Evolutionary conservation across 2,329 filamentous ascomycete species (phyloP).

Genomic region (Madurella mycetomatis): DNA sequence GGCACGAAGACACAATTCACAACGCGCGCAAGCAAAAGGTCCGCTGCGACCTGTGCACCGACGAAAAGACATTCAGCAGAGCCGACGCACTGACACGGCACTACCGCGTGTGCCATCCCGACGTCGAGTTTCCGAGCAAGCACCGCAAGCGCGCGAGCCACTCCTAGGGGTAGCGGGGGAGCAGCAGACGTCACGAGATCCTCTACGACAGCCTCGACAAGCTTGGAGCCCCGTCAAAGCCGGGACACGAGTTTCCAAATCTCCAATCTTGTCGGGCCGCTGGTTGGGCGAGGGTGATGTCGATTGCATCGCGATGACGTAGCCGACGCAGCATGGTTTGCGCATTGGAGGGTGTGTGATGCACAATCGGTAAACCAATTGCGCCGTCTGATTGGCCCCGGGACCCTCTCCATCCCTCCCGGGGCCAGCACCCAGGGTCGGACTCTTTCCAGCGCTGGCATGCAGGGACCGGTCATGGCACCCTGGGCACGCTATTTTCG

Average conservation of each 20-base stretch:
- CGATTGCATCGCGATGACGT: slow-evolving; percentile 25
- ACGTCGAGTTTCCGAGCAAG: slow-evolving; percentile 74
- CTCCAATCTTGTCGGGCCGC: neutral
- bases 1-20: slow-evolving; percentile 97
- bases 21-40: slow-evolving; percentile 93
- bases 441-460: slow-evolving; percentile 11
- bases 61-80: slow-evolving; percentile 95
- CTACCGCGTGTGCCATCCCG: slow-evolving; percentile 89
- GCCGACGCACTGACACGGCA: slow-evolving; percentile 93
- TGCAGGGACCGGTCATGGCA: slow-evolving; percentile 22
- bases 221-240: too few relatives aligned
- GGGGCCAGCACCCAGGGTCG: slow-evolving; percentile 22
- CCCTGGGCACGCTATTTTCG: slow-evolving; percentile 1
- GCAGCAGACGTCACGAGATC: neutral
- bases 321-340: slow-evolving; percentile 17
- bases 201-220: neutral
- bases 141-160: slow-evolving; percentile 38
- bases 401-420: neutral
- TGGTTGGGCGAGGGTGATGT: slow-evolving; percentile 2
- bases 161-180: neutral
- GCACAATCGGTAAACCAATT: slow-evolving; percentile 15
- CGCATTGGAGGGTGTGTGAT: slow-evolving; percentile 6
- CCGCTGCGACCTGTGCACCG: slow-evolving; percentile 83
- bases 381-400: slow-evolving; percentile 17
- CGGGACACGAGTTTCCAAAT: too few relatives aligned